A percentile compares a stretch with the other conserved stretches of the same genome.
phyloP scores from a whole-genome alignment of 1,284 basidiomycete genomes.

The Pulveroboletus sp. region DNA sequence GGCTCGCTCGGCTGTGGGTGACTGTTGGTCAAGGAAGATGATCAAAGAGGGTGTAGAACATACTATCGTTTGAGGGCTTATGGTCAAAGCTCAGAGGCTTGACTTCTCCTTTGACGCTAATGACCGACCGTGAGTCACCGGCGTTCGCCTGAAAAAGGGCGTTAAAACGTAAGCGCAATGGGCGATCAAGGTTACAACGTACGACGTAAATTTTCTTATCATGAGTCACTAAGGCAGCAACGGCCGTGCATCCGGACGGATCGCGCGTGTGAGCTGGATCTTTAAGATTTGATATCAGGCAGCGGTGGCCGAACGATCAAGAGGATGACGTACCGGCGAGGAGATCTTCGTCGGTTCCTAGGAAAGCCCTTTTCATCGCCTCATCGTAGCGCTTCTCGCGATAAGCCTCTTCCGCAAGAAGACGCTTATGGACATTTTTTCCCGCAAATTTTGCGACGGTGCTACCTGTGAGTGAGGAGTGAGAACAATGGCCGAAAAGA shows the following conservation, averaged over 20 bases:
- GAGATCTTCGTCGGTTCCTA: slow-evolving; percentile 95
- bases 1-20: slow-evolving; percentile 69
- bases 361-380: slow-evolving; percentile 87
- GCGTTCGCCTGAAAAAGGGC: slow-evolving; percentile 82
- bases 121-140: slow-evolving; percentile 94
- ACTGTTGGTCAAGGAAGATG: background rate
- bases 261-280: slow-evolving; percentile 88
- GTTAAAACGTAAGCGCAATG: background rate
- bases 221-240: slow-evolving; percentile 80
- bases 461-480: slow-evolving; percentile 56
- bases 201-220: slow-evolving; percentile 84
- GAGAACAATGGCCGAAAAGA: slow-evolving; percentile 9
- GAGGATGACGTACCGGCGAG: slow-evolving; percentile 65
- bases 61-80: slow-evolving; percentile 89
- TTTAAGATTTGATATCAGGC: slow-evolving; percentile 32
- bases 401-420: slow-evolving; percentile 77
- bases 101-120: slow-evolving; percentile 82
- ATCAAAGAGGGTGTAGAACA: slow-evolving; percentile 29
- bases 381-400: slow-evolving; percentile 66
- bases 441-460: slow-evolving; percentile 92
- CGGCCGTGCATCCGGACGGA: slow-evolving; percentile 96
- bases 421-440: slow-evolving; percentile 82
- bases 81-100: slow-evolving; percentile 94
- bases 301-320: background rate
- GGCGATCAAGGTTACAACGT: slow-evolving; percentile 21